These are phyloP conservation scores for Boletus vinaceobasis DNA, from an alignment of 768 basidiomycete species.

Conservation along the genomic window DNA sequence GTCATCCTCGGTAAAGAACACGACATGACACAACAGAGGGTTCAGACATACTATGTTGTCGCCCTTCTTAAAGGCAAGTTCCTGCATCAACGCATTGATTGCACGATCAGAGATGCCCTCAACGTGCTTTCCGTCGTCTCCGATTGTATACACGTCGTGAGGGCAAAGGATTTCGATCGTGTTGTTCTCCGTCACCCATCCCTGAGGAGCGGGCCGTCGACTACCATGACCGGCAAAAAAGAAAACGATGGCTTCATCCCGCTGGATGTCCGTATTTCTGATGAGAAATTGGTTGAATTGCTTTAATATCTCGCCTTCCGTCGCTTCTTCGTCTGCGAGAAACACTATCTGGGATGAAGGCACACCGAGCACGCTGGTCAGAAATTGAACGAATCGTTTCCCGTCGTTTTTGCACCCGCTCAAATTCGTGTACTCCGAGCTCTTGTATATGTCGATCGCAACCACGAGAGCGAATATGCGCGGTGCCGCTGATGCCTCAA, in stretches of 20 bases:
- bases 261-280: conserved; percentile 3
- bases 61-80: conserved; percentile 16
- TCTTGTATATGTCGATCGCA: conserved; percentile 12
- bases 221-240: conserved; percentile 19
- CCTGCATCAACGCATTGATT: conserved; percentile 13
- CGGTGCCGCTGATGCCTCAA: not conserved
- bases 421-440: not conserved
- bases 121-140: not conserved
- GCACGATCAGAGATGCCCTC: conserved; percentile 16
- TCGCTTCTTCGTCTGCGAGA: conserved; percentile 15
- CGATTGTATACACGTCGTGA: conserved; percentile 4
- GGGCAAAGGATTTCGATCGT: conserved; percentile 17
- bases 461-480: conserved; percentile 20
- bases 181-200: conserved; percentile 16
- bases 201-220: conserved; percentile 5
- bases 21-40: not conserved
- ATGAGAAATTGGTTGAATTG: conserved; percentile 12
- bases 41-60: conserved; percentile 16
- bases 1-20: not conserved
- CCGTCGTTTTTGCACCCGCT: conserved; percentile 21
- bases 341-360: conserved; percentile 11
- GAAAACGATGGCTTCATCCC: conserved; percentile 18
- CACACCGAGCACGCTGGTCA: conserved; percentile 14
- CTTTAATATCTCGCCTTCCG: not conserved
- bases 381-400: conserved; percentile 5